These are phyloP conservation scores for Eucalyptus victrix DNA, from an alignment of 345 rosid species.

Conservation along the genomic window DNA sequence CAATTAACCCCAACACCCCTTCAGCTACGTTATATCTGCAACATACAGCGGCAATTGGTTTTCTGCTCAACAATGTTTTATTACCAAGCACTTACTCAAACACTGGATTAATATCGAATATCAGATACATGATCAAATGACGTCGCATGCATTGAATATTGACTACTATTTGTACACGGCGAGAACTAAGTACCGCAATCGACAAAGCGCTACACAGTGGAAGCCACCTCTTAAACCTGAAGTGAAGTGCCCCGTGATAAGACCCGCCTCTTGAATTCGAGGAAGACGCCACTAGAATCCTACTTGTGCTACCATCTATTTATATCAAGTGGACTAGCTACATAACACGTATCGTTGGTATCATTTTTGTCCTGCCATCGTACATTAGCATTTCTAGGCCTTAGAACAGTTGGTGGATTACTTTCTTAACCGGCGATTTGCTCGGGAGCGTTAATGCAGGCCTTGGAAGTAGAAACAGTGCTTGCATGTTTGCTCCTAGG, in stretches of 20 bases:
- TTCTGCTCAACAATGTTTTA: not conserved
- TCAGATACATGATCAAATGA: not conserved
- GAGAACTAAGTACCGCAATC: not conserved
- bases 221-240: not conserved
- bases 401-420: not conserved
- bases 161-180: not conserved
- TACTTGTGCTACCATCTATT: not conserved
- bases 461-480: not conserved
- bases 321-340: not conserved
- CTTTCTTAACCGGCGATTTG: not conserved
- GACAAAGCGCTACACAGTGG: not conserved
- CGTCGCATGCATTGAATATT: not conserved
- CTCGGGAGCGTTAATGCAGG: not conserved
- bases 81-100: not conserved
- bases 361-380: not conserved
- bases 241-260: not conserved
- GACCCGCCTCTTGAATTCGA: not conserved
- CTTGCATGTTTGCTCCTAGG: not conserved
- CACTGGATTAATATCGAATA: not conserved
- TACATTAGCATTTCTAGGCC: not conserved
- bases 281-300: not conserved
- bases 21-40: not conserved
- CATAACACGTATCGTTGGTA: not conserved
- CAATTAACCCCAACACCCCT: not conserved
- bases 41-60: accelerated